These are phyloP conservation scores for Cicer judaicum DNA, from an alignment of 306 rosid genomes.

Conservation along the genomic window DNA sequence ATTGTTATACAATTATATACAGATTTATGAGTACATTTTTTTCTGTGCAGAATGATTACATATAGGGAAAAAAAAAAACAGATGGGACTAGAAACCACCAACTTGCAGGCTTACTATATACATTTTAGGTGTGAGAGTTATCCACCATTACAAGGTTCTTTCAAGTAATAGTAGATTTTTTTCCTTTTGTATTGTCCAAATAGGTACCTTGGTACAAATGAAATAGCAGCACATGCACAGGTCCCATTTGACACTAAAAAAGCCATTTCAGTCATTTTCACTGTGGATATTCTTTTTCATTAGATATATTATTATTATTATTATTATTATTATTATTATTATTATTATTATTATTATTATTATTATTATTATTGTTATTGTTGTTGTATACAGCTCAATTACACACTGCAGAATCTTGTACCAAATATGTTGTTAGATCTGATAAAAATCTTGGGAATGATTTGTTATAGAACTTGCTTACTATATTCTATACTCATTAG, in stretches of 20 bases:
- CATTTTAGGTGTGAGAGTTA: constrained; percentile 37
- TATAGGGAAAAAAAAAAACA: constrained; percentile 9
- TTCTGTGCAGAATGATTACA: constrained; percentile 32
- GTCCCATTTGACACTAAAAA: constrained; percentile 46
- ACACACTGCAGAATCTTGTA: constrained; percentile 35
- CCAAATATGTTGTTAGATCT: constrained; percentile 12
- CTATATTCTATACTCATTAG: constrained; percentile 3
- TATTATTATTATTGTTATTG: too few species aligned
- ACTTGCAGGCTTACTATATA: constrained; percentile 29
- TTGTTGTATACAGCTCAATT: constrained; percentile 23
- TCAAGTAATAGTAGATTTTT: constrained; percentile 27
- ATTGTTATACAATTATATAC: constrained; percentile 15
- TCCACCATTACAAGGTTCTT: constrained; percentile 43
- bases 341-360: too few species aligned
- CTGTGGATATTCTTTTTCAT: constrained; percentile 41
- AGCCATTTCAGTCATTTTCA: constrained; percentile 50
- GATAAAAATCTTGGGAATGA: constrained; percentile 29
- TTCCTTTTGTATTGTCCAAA: constrained; percentile 40
- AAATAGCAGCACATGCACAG: constrained; percentile 46
- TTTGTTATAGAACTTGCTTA: constrained; percentile 13
- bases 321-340: too few species aligned
- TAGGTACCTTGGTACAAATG: constrained; percentile 20
- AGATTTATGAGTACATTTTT: constrained; percentile 18
- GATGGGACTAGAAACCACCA: constrained; percentile 36
- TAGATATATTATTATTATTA: background rate